Evolutionary conservation across 2,329 filamentous ascomycete species (phyloP), one percentile per base, ranked within the genome.

Genomic region (Apiospora sp.): DNA sequence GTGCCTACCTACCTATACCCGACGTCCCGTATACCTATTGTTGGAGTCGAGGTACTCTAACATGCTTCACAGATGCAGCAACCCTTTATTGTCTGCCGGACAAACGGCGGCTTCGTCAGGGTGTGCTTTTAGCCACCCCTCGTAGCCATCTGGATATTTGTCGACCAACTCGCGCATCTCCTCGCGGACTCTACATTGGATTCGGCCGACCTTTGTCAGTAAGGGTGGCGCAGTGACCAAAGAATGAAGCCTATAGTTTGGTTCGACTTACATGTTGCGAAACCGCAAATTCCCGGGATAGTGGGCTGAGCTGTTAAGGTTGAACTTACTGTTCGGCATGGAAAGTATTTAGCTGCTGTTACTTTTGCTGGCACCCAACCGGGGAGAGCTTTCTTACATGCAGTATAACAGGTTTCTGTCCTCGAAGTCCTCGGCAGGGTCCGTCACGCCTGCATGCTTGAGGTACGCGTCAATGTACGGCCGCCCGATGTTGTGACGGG

Each of bases 351-450:
- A 61, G 54, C 30, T 61, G 16, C 16, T 61, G 27, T 7, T 37
- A 10, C 12, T 10, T 8, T n/a, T 8, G 14, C 14, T 22, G 54
- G 16, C 14, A 6, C 19, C 1, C 30, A 10, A 54, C 37, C 37
- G 24, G 24, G 24, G 49, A 10, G 13, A 30, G 6, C 10, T 19
- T 30, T 8, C 72, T 70, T 30, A 75, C 75, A 74, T 27, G 24
- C 71, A 72, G 71, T 78, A 77, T 27, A 78, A 68, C 19, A 69
- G 49, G 48, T 72, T 74, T 27, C 77, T 54, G 34, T 75, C 75
- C 22, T 75, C 73, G 22, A 74, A 77, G 30, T 77, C 76, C 46
- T 74, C 73, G 41, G 61, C 73, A 7, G 77, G 76, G 10, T 76
- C 74, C 1, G 73, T 72, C 16, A 72, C 70, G 0, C 51, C 70